phyloP scores from a whole-genome alignment of 2,329 filamentous ascomycete species.

The Trichoderma brevicompactum region DNA sequence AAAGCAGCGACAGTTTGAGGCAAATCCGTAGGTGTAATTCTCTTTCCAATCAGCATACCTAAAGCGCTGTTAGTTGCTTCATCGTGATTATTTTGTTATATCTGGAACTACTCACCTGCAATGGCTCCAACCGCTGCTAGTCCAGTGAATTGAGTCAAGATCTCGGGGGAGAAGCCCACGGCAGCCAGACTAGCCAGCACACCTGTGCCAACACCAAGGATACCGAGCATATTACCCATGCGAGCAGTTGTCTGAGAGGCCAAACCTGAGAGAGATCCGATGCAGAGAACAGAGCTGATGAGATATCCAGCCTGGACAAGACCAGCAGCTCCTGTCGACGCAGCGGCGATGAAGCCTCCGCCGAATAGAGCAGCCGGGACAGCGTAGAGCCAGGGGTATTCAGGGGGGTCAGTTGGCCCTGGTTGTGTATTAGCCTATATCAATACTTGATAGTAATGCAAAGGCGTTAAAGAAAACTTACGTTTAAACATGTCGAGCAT shows the following conservation, averaged over 20 bases:
- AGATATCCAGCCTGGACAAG: conserved; percentile 88
- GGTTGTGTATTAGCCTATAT: conserved; percentile 30
- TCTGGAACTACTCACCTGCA: conserved; percentile 48
- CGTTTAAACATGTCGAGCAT: conserved; percentile 93
- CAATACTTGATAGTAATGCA: background rate
- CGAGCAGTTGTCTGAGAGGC: conserved; percentile 82
- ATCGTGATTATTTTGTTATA: background rate
- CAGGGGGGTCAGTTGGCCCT: conserved; percentile 80
- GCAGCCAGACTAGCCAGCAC: conserved; percentile 82
- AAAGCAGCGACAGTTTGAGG: conserved; percentile 88
- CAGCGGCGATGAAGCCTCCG: conserved; percentile 79
- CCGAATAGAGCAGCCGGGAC: conserved; percentile 78
- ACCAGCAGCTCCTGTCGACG: conserved; percentile 79
- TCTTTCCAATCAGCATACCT: conserved; percentile 77
- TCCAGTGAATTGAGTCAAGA: conserved; percentile 77
- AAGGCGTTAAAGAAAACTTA: conserved; percentile 39
- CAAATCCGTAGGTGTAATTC: conserved; percentile 85
- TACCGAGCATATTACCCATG: conserved; percentile 83
- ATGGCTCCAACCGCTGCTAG: conserved; percentile 74
- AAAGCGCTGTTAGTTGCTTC: conserved; percentile 28
- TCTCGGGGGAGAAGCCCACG: conserved; percentile 78
- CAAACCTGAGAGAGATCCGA: conserved; percentile 79
- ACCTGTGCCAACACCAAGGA: conserved; percentile 81
- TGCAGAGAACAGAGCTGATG: conserved; percentile 82
- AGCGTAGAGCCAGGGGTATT: conserved; percentile 87